Base-by-base conservation (phyloP, 2,329 filamentous ascomycete genomes). In the Stromatinia cepivora region DNA sequence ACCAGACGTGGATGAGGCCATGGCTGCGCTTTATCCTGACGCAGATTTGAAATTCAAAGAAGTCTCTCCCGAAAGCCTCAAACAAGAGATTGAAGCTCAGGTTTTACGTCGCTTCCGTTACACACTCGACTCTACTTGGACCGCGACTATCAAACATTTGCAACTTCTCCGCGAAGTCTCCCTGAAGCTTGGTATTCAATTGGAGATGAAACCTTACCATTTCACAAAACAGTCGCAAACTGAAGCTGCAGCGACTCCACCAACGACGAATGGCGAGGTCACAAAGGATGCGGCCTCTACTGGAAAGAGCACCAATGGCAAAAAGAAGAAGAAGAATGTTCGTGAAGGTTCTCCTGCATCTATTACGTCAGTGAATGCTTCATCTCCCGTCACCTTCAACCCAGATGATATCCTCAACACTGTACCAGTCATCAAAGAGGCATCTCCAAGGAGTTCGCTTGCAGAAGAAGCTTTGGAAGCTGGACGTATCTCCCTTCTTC, bases 381-480 rank as follows among this genome's bases (percentile, higher is more conserved):
- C 75, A 74, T 84, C 79, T 71, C 80, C 75, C 74, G 79, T 80
- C 71, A 93, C 92, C 0, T 98, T 99, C 81, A 85, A 83, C 65
- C 84, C 92, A 0, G 93, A 97, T 71, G 93, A 99, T 75, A 86
- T 99, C 72, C 81, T 97, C 74, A 97, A 97, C 81, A 85, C 97
- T 71, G 92, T 97, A n/a, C 95, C 95, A 10, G 83, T 98, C 58
- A 88, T 98, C 77, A 98, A 98, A 84, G 94, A 99, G 79, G 95
- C 95, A 5, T 90, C 92, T 71, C 95, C 94, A 52, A 91, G 92
- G 81, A 97, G 94, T 79, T 85, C 92, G 36, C 86, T 99, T 71
- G 94, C 95, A 0, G 95, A 99, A 80, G 95, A 99, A 81, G 94
- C 95, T 20, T 85, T 99, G 56, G 95, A 99, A 80, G 95, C 94